These are phyloP conservation scores for Galium porrigens DNA, from an alignment of 305 asterid genomes.

Conservation along the genomic window DNA sequence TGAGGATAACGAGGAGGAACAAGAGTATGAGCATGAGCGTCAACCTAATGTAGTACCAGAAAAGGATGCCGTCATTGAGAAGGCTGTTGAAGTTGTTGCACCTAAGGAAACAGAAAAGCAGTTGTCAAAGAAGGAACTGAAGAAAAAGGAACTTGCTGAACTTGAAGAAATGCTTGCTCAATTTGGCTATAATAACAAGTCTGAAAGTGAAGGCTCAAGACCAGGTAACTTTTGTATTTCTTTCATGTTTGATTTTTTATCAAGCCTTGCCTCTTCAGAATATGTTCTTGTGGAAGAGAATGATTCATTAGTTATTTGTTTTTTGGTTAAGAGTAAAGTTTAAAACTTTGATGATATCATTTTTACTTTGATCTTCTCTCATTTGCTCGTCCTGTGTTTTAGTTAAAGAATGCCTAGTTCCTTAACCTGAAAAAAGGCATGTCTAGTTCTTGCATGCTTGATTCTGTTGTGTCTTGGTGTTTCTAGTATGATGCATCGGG, in stretches of 20 bases:
- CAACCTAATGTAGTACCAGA: conserved; percentile 33
- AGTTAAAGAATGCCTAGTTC: not conserved
- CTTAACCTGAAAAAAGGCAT: not conserved
- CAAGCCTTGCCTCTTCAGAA: too few relatives aligned
- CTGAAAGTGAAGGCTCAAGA: not conserved
- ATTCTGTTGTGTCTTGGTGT: not conserved
- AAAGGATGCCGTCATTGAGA: conserved; percentile 27
- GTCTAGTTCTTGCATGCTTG: not conserved
- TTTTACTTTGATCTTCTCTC: not conserved
- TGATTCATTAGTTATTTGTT: too few relatives aligned
- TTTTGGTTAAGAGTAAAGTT: not conserved
- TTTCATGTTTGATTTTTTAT: not conserved
- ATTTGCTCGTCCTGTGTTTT: not conserved
- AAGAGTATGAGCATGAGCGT: conserved; percentile 25
- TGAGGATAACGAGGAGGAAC: conserved; percentile 25
- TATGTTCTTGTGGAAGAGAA: not conserved
- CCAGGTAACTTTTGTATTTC: conserved; percentile 25
- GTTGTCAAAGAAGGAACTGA: conserved; percentile 79
- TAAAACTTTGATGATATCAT: not conserved
- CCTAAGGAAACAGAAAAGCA: conserved; percentile 74
- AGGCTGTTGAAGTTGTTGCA: conserved; percentile 34
- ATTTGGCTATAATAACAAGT: conserved; percentile 40
- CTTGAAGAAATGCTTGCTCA: conserved; percentile 81
- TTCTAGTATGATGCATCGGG: not conserved
- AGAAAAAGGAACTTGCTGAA: conserved; percentile 87